A percentile compares a stretch with the other conserved stretches of the same genome.
Conservation (phyloP, 176 grass and related monocot species). For the Coix lacrymajobi region DNA sequence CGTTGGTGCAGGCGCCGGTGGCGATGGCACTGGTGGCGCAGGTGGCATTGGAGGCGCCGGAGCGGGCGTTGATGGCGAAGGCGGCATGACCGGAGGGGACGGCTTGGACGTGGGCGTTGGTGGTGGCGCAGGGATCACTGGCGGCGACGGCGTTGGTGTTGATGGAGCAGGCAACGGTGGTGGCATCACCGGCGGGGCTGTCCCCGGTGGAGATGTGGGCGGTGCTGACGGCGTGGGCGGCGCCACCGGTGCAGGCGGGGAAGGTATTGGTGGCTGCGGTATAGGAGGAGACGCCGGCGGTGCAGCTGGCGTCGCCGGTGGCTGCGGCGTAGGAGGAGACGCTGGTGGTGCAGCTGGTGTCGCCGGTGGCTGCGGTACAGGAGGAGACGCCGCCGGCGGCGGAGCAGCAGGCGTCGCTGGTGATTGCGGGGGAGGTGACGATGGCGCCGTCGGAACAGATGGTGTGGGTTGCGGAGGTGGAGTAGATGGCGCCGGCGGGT, state of each 20-base stretch:
- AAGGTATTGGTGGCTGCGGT: not conserved
- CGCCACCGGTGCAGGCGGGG: not conserved
- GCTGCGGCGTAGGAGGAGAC: not conserved
- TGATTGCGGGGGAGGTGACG: not conserved
- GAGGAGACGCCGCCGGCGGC: not conserved
- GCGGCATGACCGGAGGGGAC: not conserved
- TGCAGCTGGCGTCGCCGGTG: not conserved
- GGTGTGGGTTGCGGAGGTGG: not conserved
- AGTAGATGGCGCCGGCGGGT: not conserved
- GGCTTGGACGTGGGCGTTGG: not conserved
- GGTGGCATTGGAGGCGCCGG: not conserved
- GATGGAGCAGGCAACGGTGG: not conserved
- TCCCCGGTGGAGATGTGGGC: not conserved
- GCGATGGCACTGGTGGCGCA: not conserved
- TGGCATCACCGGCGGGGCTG: not conserved
- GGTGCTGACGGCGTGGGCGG: not conserved
- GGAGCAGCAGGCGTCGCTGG: not conserved
- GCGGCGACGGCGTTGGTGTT: not conserved
- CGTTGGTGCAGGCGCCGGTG: not conserved
- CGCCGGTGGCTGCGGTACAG: not conserved
- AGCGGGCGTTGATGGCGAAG: not conserved
- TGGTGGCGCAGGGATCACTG: not conserved
- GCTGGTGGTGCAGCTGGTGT: too few relatives aligned
- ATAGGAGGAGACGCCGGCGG: not conserved
- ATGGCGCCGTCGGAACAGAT: not conserved